Conservation (phyloP, 768 basidiomycete species). For the Amanita exitialis region DNA sequence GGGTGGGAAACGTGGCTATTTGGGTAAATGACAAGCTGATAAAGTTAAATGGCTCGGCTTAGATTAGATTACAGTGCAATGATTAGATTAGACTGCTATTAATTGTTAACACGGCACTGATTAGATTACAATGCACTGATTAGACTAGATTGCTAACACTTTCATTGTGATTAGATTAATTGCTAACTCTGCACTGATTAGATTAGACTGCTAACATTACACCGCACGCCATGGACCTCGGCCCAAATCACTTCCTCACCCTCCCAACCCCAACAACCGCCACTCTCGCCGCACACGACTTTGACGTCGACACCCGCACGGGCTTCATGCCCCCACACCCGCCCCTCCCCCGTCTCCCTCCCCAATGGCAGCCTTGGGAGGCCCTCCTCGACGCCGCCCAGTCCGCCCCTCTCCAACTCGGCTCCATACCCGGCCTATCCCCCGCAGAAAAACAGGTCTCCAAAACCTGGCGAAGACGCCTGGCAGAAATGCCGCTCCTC, state of each 20-base stretch:
- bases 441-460: slow-evolving; percentile 25
- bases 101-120: no score
- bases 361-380: slow-evolving; percentile 58
- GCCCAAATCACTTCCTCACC: background rate
- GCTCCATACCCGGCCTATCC: slow-evolving; percentile 32
- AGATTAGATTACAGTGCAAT: slow-evolving; percentile 1
- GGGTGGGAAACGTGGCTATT: background rate
- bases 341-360: slow-evolving; percentile 51
- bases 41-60: no score
- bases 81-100: background rate
- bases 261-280: background rate
- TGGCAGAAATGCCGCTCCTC: slow-evolving; percentile 41
- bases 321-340: slow-evolving; percentile 83
- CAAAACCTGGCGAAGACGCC: slow-evolving; percentile 35
- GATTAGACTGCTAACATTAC: slow-evolving; percentile 21
- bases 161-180: slow-evolving; percentile 6
- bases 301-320: slow-evolving; percentile 85
- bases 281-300: slow-evolving; percentile 49
- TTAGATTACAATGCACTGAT: slow-evolving; percentile 4
- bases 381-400: slow-evolving; percentile 23
- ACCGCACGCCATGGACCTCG: background rate
- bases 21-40: background rate
- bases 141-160: background rate
- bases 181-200: no score
- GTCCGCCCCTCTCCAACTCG: slow-evolving; percentile 33